Evolutionary conservation across 2,329 filamentous ascomycete genomes (phyloP), one percentile per base, ranked within the genome.

Genomic region (Fusarium kyushuense): DNA sequence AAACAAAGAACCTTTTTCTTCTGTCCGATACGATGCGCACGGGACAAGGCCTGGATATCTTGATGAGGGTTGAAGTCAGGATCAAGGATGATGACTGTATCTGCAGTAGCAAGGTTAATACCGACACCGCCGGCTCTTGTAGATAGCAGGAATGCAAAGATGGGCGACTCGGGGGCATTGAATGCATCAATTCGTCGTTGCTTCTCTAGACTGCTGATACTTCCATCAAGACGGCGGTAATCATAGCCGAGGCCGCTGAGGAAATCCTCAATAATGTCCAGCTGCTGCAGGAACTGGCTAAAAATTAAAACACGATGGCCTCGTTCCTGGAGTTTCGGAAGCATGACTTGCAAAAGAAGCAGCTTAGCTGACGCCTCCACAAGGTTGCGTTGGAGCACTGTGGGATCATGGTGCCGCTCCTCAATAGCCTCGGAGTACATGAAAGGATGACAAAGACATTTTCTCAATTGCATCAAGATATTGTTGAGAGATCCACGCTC

Each of bases 31-130:
- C 96, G 91, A 79, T 99, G 96, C 19, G 95, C 96, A 69, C 96
- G 90, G 30, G 95, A 97, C 30, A 99, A 85, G 0, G 96, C 96
- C 78, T 99, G 96, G 40, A 99, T 92, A 74, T 99, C 96, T 79
- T 99, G 96, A 75, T 99, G 96, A 1, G 96, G 96, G 65, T 99
- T 99, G 83, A 97, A 98, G 76, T 99, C 96, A 0, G 93, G 93
- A 73, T 99, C 94, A 70, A 98, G 89, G 69, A 99, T 97, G 69
- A 99, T 97, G 64, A 99, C 96, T 0, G 96, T 99, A 75, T 99
- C 96, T 4, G 96, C 96, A 10, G 94, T 97, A 1, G 96, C 96
- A 56, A 99, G 85, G 76, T 99, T 99, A 82, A 99, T 99, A 17
- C 96, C 96, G 1, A 99, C 95, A 74, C 96, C 96, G 54, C 96